Base-by-base conservation (phyloP, 768 basidiomycete species). In the Mycena galericulata region DNA sequence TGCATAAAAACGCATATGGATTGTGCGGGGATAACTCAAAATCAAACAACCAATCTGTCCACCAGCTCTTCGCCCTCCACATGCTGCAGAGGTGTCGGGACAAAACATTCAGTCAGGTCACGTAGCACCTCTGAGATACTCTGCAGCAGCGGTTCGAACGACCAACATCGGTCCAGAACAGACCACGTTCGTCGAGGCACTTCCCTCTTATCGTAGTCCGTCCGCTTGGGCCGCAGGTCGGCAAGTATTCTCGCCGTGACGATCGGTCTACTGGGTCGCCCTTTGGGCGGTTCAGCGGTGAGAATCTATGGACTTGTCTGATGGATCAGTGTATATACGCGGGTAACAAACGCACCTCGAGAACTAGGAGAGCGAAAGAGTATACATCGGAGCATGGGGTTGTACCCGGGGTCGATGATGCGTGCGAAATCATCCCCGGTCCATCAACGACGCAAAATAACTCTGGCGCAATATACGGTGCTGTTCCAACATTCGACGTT, bases 381-480 rank as follows among this genome's bases (percentile, higher is more conserved):
- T 66, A 70, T 5, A 70, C 34, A 22, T 70, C 65, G 2, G 64
- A 54, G 34, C 43, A 50, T 26, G 46, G 61, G 4, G 64, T 61
- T 12, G 65, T 60, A 14, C 32, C 30, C 4, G 47, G 34, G 22
- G 14, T 17, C 22, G 20, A 27, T 17, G 46, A 10, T 36, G 17
- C 18, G 6, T 17, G 6, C 12, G 47, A 17, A 18, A n/a, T n/a
- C 58, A 29, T 22, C 24, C 22, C 4, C 15, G 29, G n/a, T n/a
- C n/a, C n/a, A n/a, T 45, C 68, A 6, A 45, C 3, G 3, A 62
- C 50, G 8, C 54, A 8, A 34, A 70, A 65, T 41, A 65, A 24
- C 43, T 70, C 68, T 7, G 68, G 68, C 17, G 68, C 68, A 58
- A 70, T 65, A 26, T 70, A 70, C 10, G 38, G 58, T 6, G 55